Evolutionary conservation across 345 rosid species (phyloP), one percentile per base, ranked within the genome.

Genomic region (Balakata baccata): DNA sequence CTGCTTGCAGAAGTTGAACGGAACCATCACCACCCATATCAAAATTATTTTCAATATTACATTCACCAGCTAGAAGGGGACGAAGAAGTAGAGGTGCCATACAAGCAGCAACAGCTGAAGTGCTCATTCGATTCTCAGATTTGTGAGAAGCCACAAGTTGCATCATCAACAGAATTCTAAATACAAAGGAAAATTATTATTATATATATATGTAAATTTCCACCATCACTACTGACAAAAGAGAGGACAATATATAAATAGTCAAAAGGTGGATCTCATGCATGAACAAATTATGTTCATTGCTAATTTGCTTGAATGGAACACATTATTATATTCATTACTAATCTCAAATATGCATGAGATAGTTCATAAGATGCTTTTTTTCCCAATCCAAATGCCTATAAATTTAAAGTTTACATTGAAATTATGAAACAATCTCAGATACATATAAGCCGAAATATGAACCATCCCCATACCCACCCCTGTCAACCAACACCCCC

Each of bases 41-140:
- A 82, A 95, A 86, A 81, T 89, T 89, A 72, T 81, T 86, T 79
- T 91, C 99, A 81, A 95, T 89, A 75, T 95, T 97, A 86, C 98
- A 95, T 50, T 95, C 99, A 58, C 99, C 99, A 51, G 92, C 84
- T 61, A 95, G 85, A 82, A 95, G 99, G 67, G 99, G 99, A 11
- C 98, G 94, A 76, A 95, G 97, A 83, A 92, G 97, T 83, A 95
- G 86, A 71, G 99, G 99, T 71, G 98, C 99, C 99, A 92, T 95
- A 86, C 99, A 92, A 79, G 99, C 99, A 38, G 99, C 98, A 69
- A 95, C 99, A 37, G 99, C 99, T 59, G 97, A 89, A 77, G 89
- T 70, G 89, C 97, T 95, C 99, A 95, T 95, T 79, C 90, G 86
- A 83, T 92, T 95, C 77, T 74, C 88, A 68, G 71, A 74, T 87